These are phyloP conservation scores for Euphorbia lathyris DNA, from an alignment of 345 rosid species.

Conservation along the genomic window DNA sequence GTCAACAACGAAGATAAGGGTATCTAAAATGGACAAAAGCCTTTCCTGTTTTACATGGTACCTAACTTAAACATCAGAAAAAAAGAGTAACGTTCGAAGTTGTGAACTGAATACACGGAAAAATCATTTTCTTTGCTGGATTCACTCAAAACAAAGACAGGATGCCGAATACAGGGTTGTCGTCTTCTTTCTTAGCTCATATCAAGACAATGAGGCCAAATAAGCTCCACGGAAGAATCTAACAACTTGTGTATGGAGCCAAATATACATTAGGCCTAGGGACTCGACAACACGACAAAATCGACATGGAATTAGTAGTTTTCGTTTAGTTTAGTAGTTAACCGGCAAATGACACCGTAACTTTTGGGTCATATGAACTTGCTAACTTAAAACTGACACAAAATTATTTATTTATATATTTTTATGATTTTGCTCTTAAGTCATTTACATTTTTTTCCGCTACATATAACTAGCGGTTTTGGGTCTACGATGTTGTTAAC, in stretches of 20 bases:
- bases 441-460: no score
- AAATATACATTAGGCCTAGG: not conserved
- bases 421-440: no score
- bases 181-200: not conserved
- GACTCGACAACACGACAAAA: no score
- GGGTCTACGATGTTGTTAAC: no score
- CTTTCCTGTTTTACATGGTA: not conserved
- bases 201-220: not conserved
- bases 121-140: not conserved
- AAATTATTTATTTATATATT: no score
- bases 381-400: no score
- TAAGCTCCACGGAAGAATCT: not conserved
- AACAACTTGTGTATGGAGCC: not conserved
- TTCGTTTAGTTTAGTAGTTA: no score
- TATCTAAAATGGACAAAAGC: not conserved
- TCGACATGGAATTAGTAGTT: no score
- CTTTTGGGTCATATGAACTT: no score
- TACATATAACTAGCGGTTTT: no score
- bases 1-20: not conserved
- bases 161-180: not conserved
- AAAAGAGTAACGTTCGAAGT: not conserved
- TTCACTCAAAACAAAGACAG: constrained; percentile 1
- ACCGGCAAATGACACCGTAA: no score
- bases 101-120: not conserved
- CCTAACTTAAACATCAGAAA: not conserved